Evolutionary conservation across 2,329 filamentous ascomycete species (phyloP).

Genomic region (Penicillium sp.): DNA sequence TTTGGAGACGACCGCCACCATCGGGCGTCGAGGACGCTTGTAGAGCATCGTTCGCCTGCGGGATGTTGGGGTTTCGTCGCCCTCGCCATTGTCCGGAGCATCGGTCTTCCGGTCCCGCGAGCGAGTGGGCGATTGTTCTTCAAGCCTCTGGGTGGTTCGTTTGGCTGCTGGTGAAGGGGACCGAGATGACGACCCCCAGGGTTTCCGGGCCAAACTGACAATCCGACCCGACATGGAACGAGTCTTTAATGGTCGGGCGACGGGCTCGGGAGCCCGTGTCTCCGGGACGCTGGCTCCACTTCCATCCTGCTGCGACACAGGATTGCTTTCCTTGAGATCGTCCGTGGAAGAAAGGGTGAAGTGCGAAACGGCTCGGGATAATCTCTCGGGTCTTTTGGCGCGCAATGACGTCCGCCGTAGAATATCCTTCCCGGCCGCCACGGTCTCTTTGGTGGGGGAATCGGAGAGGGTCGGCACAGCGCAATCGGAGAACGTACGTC

Average conservation of each 20-base stretch:
- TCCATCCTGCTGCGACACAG: constrained; percentile 8
- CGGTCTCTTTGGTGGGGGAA: constrained; percentile 33
- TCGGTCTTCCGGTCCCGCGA: constrained; percentile 13
- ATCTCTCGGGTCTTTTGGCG: constrained; percentile 23
- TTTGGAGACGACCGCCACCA: constrained; percentile 36
- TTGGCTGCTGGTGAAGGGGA: constrained; percentile 43
- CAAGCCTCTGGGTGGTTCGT: constrained; percentile 22
- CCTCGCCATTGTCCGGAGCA: constrained; percentile 16
- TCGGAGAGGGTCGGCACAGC: constrained; percentile 38
- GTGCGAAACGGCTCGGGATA: constrained; percentile 27
- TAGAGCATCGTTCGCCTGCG: constrained; percentile 30
- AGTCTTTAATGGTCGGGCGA: constrained; percentile 36
- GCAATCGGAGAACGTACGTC: constrained; percentile 47
- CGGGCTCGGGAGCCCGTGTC: constrained; percentile 26
- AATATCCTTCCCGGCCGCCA: constrained; percentile 38
- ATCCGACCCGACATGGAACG: constrained; percentile 47
- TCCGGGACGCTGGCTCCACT: constrained; percentile 18
- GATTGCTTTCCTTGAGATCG: constrained; percentile 27
- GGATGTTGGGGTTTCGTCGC: constrained; percentile 13
- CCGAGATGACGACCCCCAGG: constrained; percentile 44
- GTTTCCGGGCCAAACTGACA: constrained; percentile 46
- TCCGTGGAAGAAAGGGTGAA: constrained; percentile 35
- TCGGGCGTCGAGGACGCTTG: constrained; percentile 36
- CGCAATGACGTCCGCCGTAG: constrained; percentile 38
- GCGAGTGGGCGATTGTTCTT: constrained; percentile 25